Conservation (phyloP, 2,329 filamentous ascomycete genomes). For the Fusarium paranaense region DNA sequence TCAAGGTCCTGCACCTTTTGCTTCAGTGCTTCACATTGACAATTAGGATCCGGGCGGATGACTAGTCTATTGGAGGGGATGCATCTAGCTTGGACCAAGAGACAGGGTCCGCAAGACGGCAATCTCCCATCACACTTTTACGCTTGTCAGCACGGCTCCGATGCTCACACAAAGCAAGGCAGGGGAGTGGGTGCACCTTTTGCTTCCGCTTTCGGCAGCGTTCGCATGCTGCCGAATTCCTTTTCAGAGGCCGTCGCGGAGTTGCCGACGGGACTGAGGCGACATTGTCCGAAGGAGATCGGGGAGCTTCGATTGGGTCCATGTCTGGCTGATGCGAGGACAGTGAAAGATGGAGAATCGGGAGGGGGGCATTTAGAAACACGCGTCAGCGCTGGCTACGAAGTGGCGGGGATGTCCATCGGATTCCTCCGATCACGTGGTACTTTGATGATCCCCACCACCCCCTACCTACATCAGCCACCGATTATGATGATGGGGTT, state of each 20-base stretch:
- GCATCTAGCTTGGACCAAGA: neutral
- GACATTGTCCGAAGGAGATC: too few relatives aligned
- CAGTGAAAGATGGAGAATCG: too few relatives aligned
- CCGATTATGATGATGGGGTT: too few relatives aligned
- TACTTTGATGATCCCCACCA: too few relatives aligned
- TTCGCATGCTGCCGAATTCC: neutral
- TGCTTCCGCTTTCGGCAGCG: neutral
- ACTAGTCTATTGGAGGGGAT: neutral
- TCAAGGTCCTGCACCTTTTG: neutral
- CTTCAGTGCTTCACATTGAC: neutral
- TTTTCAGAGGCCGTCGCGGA: neutral
- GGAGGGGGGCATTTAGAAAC: too few relatives aligned
- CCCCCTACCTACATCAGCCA: too few relatives aligned
- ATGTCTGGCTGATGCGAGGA: too few relatives aligned
- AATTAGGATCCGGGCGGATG: neutral
- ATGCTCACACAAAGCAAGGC: too few relatives aligned
- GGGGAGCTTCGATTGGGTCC: too few relatives aligned
- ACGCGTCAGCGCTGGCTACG: too few relatives aligned
- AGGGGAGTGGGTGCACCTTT: neutral
- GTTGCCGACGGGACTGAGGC: neutral
- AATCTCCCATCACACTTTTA: neutral
- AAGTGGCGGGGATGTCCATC: too few relatives aligned
- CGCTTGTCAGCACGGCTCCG: neutral
- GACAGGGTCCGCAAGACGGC: neutral
- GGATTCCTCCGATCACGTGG: too few relatives aligned